Evolutionary conservation across 208 protist genomes (phyloP), one percentile per base, ranked within the genome.

Genomic region (Lotmaria passim): DNA sequence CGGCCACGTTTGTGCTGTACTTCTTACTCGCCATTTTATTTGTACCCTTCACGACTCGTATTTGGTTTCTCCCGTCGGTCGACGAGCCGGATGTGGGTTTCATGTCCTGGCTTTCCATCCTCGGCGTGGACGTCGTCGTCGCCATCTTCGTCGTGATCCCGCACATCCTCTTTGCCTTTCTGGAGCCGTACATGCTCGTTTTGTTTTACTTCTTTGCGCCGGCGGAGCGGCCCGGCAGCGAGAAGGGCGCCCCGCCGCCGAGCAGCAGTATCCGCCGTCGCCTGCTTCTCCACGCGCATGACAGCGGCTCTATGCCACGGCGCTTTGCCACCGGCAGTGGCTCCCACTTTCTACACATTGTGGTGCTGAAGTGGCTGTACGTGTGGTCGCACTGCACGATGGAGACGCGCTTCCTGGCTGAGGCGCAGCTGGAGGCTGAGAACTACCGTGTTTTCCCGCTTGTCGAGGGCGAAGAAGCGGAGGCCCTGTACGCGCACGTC

Each of bases 41-140:
- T 26, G 69, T 84, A 28, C 86, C 90, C 3, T 95, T 91, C 64
- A 93, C 86, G 4, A 84, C 90, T 10, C 90, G 82, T 24, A 60
- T 88, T 24, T 95, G 86, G 85, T 86, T 95, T 39, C 71, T 95
- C n/a, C 78, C 83, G 0, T 95, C 90, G 0, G 26, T 90, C 7
- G 83, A 92, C 57, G 86, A 95, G 67, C 90, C 90, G 5, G 82
- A 83, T 43, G 78, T 81, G 17, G 81, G 70, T 14, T 28, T 86
- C 11, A 75, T 89, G 62, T 78, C 75, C 34, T 91, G 83, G 83
- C 65, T 93, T n/a, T 80, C 85, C 19, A 56, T 95, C 19, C 67
- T 90, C 28, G 51, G 64, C 47, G 77, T 91, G 23, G 89, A 91
- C 59, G 59, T 47, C 12, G 73, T 82, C 6, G 69, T 69, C 3